A percentile compares a stretch with the other conserved stretches of the same genome.
phyloP scores from a whole-genome alignment of 2,329 filamentous ascomycete species.

The Plenodomus lindquistii region DNA sequence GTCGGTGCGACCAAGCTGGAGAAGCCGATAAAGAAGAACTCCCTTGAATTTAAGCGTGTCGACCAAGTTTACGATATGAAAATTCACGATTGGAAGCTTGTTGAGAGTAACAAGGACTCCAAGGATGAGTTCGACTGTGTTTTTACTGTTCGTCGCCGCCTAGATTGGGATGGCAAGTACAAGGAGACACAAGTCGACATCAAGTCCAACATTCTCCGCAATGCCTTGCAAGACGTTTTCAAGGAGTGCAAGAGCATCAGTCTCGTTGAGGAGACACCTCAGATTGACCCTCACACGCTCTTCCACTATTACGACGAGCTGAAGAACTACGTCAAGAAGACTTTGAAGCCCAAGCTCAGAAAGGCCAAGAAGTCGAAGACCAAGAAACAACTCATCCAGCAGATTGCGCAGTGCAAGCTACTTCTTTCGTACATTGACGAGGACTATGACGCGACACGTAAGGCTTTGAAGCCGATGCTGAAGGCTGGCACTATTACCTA shows the following conservation, averaged over 20 bases:
- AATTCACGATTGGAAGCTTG: constrained; percentile 63
- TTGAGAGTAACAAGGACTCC: constrained; percentile 67
- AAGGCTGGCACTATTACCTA: constrained; percentile 85
- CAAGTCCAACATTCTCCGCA: constrained; percentile 77
- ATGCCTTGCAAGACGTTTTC: constrained; percentile 71
- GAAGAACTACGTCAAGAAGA: constrained; percentile 62
- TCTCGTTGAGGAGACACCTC: constrained; percentile 77
- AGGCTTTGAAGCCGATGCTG: constrained; percentile 78
- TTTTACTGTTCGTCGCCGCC: constrained; percentile 80
- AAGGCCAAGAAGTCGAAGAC: constrained; percentile 66
- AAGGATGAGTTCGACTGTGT: constrained; percentile 72
- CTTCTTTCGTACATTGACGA: constrained; percentile 77
- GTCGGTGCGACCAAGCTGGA: constrained; percentile 17
- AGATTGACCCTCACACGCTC: constrained; percentile 55
- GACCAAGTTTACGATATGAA: constrained; percentile 62
- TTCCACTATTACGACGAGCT: constrained; percentile 76
- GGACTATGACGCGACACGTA: constrained; percentile 78
- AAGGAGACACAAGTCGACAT: constrained; percentile 76
- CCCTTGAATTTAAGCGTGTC: constrained; percentile 69
- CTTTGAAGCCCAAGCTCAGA: constrained; percentile 63
- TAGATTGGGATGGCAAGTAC: constrained; percentile 84
- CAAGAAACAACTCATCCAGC: constrained; percentile 60
- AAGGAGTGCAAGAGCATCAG: constrained; percentile 78
- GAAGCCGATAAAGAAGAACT: constrained; percentile 39
- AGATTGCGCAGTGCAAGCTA: constrained; percentile 69